These are phyloP conservation scores for Fraxinus velutina DNA, from an alignment of 305 asterid species.

Conservation along the genomic window DNA sequence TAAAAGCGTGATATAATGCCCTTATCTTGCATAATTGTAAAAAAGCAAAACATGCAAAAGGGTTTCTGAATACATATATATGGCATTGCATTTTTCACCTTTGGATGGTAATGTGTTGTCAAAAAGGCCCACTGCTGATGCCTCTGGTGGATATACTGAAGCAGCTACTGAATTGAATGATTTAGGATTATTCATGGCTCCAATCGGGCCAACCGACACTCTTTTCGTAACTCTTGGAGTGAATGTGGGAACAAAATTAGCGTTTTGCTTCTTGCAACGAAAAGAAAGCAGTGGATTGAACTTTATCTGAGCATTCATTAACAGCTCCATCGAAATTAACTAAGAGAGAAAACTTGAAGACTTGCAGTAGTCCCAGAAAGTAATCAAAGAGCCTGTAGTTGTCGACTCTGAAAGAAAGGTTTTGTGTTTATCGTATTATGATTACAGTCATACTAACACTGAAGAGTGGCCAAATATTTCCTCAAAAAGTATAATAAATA, in stretches of 20 bases:
- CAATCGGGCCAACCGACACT: constrained; percentile 23
- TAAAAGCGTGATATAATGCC: background rate
- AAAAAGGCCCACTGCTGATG: constrained; percentile 38
- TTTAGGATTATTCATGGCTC: constrained; percentile 38
- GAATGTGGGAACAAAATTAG: constrained; percentile 28
- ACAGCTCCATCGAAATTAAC: constrained; percentile 35
- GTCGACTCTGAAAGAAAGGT: background rate
- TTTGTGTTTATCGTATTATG: background rate
- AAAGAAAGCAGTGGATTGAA: constrained; percentile 25
- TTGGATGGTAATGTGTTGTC: constrained; percentile 72
- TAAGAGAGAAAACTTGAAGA: background rate
- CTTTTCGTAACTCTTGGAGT: constrained; percentile 32
- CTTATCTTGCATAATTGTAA: background rate
- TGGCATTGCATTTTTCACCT: constrained; percentile 34
- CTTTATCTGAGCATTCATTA: constrained; percentile 35
- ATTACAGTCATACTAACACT: background rate
- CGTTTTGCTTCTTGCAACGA: constrained; percentile 26
- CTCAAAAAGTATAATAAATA: background rate
- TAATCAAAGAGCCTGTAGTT: background rate
- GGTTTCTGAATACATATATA: background rate
- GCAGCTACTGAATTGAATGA: constrained; percentile 45
- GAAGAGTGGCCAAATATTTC: background rate
- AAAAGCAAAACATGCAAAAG: background rate
- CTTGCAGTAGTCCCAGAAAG: background rate
- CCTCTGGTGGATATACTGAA: constrained; percentile 58